Base-by-base conservation (phyloP, 305 asterid species). In the Fraxinus floribunda region DNA sequence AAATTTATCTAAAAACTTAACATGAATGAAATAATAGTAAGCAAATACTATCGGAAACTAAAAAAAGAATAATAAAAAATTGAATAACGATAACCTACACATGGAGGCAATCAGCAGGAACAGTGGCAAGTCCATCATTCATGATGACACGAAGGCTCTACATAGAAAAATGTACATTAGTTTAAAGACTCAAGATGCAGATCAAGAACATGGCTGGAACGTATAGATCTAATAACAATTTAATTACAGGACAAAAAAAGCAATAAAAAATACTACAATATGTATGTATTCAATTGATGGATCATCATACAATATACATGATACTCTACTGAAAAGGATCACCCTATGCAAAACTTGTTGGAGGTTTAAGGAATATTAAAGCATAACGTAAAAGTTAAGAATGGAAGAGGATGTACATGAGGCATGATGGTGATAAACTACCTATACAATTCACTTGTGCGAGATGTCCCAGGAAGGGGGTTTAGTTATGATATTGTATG, bases 101-200 rank as follows among this genome's bases (percentile, higher is more conserved):
- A 74, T 87, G 94, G 82, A 96, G 94, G 89, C 94, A 93, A 83
- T 93, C 91, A 78, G 93, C 89, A 64, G 99, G 99, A 86, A 96
- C 89, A 5, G 97, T 90, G 81, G 99, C 92, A 82, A 96, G 91
- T 70, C 98, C 99, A 90, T 96, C 99, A 88, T 96, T 96, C 97
- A 96, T 96, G 80, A 96, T 93, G 84, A 96, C 97, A 76, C 99
- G 99, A 81, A 96, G 98, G 87, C 97, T 89, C 98, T 94, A 85
- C 87, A 89, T 80, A 86, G 73, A 86, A 87, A 83, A 83, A 81
- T 84, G 49, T 55, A 57, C 66, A 82, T 90, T 81, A 90, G 88
- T 79, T 78, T 78, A 74, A 30, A 86, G 78, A 76, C 35, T 79
- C 26, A 83, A 78, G 79, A 86, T 78, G 66, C 44, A 80, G 38